Base-by-base conservation (phyloP, 352 stramenopile species). In the Pythium grandisporangium region DNA sequence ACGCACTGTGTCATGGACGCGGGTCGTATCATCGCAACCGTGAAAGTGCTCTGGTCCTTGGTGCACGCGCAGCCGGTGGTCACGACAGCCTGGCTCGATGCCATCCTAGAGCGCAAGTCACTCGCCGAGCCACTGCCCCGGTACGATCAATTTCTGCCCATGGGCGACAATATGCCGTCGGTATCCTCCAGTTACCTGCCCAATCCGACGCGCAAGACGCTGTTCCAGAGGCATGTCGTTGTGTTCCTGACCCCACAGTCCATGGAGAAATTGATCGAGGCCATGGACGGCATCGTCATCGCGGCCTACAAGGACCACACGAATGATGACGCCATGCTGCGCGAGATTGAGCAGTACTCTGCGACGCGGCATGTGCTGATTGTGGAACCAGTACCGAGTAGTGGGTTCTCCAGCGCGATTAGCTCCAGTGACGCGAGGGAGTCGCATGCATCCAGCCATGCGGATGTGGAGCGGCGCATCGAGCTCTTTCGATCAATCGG, bases 1-100 rank as follows among this genome's bases (percentile, higher is more conserved):
- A 93, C 79, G 6, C 79, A 93, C 40, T 93, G 81, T 44, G 81
- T 93, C 47, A 84, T 89, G 73, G 81, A 93, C 38, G 62, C 72
- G n/a, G 81, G 73, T 5, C 66, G 54, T 27, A 73, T 91, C 49
- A 70, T 92, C 23, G 81, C 76, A 20, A 93, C 81, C 1, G 70
- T 89, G 20, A 93, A 93, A 39, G 70, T 92, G 42, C 63, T 93
- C 8, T 93, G 81, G 81, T 75, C 81, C 8, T 63, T 93, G 13
- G 78, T 92, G 42, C 81, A 83, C 53, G 88, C 82, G 35, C 81
- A 92, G 36, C 79, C 74, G 0, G 75, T 93, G 38, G 81, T 93
- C 37, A 81, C 62, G 35, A 86, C 76, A 24, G 58, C 70, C 10
- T 93, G 81, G 81, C 67, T 93, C 26, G 81, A 84, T 32, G 78